Conservation (phyloP, 176 grass and related monocot species). For the Eragrostis curvula region DNA sequence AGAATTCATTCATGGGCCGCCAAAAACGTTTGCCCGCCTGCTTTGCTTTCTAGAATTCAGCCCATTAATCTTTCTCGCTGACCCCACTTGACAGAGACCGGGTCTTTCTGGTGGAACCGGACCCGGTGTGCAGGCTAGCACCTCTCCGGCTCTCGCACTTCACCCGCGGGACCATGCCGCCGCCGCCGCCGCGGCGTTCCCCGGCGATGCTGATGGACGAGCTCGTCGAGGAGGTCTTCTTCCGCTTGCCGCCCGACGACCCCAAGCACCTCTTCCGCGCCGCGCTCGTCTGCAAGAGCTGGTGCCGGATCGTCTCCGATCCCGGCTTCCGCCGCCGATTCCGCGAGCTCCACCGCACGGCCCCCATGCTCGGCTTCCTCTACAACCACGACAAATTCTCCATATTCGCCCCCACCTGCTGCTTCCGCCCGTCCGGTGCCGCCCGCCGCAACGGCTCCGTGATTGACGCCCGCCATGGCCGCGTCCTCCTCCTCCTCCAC, state of each 20-base stretch:
- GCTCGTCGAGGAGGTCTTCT: neutral
- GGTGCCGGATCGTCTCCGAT: neutral
- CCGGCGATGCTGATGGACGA: neutral
- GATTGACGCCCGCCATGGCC: conserved; percentile 12
- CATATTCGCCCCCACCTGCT: neutral
- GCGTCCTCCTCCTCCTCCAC: conserved; percentile 20
- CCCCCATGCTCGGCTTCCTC: neutral
- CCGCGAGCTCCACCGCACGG: neutral
- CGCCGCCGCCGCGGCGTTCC: neutral
- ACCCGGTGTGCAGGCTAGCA: too few relatives aligned
- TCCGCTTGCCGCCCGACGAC: neutral
- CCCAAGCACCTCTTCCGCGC: neutral
- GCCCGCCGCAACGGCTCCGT: neutral
- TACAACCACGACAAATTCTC: fast-evolving
- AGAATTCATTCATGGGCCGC: too few relatives aligned
- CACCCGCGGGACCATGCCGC: neutral
- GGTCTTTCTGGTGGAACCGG: too few relatives aligned
- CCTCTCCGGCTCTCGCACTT: too few relatives aligned
- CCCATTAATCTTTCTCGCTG: too few relatives aligned
- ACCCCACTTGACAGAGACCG: too few relatives aligned
- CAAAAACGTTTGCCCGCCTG: too few relatives aligned
- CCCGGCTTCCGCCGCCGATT: neutral
- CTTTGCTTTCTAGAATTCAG: too few relatives aligned
- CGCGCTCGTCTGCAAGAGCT: conserved; percentile 13
- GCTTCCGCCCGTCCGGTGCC: neutral